Percentiles rank a stretch among this genome's conserved stretches.
These are phyloP conservation scores for Lachancea sp. DNA, from an alignment of 805 yeast species.

Conservation along the genomic window DNA sequence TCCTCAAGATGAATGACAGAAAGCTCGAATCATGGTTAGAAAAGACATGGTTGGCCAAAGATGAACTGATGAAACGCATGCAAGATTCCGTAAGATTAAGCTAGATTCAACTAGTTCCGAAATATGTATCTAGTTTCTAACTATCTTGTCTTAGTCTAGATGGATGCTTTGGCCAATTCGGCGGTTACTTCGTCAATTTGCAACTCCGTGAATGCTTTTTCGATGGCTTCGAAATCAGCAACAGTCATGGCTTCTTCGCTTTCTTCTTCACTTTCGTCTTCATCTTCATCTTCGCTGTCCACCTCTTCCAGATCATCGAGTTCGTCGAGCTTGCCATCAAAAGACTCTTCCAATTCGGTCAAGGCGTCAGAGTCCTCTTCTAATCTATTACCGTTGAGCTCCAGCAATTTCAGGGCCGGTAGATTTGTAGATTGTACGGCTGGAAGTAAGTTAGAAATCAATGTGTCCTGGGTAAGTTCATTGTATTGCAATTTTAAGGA, in stretches of 20 bases:
- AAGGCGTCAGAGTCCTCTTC: conserved; percentile 78
- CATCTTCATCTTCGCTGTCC: conserved; percentile 51
- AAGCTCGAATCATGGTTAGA: conserved; percentile 74
- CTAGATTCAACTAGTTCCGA: conserved; percentile 1
- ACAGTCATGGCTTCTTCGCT: conserved; percentile 44
- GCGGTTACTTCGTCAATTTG: conserved; percentile 15
- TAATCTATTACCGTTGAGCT: conserved; percentile 89
- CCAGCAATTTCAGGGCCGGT: conserved; percentile 58
- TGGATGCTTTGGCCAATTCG: conserved; percentile 43
- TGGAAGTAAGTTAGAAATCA: conserved; percentile 45
- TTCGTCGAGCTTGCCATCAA: conserved; percentile 86
- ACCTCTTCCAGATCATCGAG: conserved; percentile 90
- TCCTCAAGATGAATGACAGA: conserved; percentile 47
- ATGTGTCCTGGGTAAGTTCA: conserved; percentile 66
- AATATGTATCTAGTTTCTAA: neutral
- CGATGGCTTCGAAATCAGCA: conserved; percentile 38
- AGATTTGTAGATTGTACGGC: conserved; percentile 49
- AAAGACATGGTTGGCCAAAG: conserved; percentile 64
- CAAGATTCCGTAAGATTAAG: conserved; percentile 29
- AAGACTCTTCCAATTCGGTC: conserved; percentile 52
- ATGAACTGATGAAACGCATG: conserved; percentile 40
- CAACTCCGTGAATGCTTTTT: conserved; percentile 39
- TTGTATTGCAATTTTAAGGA: conserved; percentile 76
- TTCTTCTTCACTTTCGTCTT: conserved; percentile 37
- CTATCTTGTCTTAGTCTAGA: conserved; percentile 6